Base-by-base conservation (phyloP, 2,329 filamentous ascomycete genomes). In the Ceratocystis destructans region DNA sequence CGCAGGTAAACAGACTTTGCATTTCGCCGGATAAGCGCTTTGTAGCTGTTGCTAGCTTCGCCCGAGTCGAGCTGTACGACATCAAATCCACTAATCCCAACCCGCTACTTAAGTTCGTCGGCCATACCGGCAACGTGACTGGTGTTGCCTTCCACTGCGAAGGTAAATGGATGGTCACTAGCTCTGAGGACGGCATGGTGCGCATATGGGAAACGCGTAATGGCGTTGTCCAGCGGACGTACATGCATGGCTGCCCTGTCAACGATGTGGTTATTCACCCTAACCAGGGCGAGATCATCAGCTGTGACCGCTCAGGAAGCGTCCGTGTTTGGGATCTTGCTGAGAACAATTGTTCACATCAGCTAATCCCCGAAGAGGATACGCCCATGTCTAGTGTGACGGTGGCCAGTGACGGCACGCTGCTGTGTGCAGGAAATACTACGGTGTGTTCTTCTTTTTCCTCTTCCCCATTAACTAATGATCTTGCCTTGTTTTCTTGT, bases 261-360 rank as follows among this genome's bases (percentile, higher is more conserved):
- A 99, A 96, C 73, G 94, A 99, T 75, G 94, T 99, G 7, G 94
- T 97, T n/a, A 99, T 99, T 66, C 94, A 99, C 75, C 94, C 94
- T 0, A 99, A 99, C 74, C 94, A 99, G 78, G 94, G 93, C 68
- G 94, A 99, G 78, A 87, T 99, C 69, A 96, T 99, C 73, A 96
- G 90, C 75, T 96, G 93, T 74, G 94, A 99, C 75, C 86, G 93
- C 44, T 87, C 88, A 61, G 94, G 94, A 61, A 96, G 91, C 74
- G 90, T 99, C 68, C 82, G 93, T 50, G 89, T 99, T 69, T 99
- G 94, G 94, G 94, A 99, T 73, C 77, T 99, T 66, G 91, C 91
- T 7, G 92, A 97, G 81, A 97, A 96, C 74, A 95, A 91, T 72
- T 99, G 94, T 79, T 92, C 89, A 0, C 93, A 97, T 75, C 90